Conservation (phyloP, 352 stramenopile genomes). For the Achlya hypogyna region DNA sequence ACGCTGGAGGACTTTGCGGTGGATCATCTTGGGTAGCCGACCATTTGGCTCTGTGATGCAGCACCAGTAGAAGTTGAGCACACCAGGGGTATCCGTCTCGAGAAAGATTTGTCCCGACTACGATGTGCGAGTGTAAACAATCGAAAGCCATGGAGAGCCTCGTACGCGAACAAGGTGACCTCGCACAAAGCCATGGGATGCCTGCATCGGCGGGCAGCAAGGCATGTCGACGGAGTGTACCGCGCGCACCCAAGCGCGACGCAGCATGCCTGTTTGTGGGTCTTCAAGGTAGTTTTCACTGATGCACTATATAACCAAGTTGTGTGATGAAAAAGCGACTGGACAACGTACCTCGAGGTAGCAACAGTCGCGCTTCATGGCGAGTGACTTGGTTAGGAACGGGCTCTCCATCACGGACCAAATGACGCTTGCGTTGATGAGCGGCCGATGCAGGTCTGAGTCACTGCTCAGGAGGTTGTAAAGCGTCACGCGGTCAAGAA, state of each 20-base stretch:
- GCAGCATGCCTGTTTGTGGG: conserved; percentile 43
- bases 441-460: conserved; percentile 25
- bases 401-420: conserved; percentile 25
- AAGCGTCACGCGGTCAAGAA: conserved; percentile 69
- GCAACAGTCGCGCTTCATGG: conserved; percentile 69
- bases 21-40: background rate
- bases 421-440: background rate
- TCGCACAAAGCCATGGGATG: conserved; percentile 56
- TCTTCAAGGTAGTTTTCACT: conserved; percentile 54
- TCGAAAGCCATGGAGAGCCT: background rate
- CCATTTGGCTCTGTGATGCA: background rate
- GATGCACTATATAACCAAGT: conserved; percentile 37
- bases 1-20: background rate
- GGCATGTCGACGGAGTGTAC: conserved; percentile 75
- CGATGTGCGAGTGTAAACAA: background rate
- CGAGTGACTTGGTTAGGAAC: conserved; percentile 42
- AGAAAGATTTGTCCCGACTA: conserved; percentile 14
- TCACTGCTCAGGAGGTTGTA: conserved; percentile 34
- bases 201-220: conserved; percentile 49
- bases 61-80: background rate
- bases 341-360: conserved; percentile 31
- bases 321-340: too few relatives aligned
- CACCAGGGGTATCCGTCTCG: background rate
- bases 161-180: background rate
- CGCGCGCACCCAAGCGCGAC: conserved; percentile 64